Base-by-base conservation (phyloP, 2,329 filamentous ascomycete genomes). In the Penicillium sumatraense region DNA sequence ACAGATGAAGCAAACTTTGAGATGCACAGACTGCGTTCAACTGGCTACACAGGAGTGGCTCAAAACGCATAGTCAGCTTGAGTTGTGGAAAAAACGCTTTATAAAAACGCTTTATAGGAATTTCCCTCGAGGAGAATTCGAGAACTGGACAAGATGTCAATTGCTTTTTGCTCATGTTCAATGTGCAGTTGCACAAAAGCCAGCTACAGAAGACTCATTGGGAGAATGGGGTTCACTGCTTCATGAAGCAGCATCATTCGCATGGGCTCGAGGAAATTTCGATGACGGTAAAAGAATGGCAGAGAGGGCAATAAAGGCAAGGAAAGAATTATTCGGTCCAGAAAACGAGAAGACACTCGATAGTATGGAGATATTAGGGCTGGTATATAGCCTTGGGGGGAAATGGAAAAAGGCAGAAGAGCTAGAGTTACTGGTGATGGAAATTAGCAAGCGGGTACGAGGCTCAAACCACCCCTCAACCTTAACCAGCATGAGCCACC, bases 21-120 rank as follows among this genome's bases (percentile, higher is more conserved):
- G 20, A 58, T 60, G 48, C 54, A 60, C 45, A 42, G 50, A 23
- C 18, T 60, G 7, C n/a, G 54, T 60, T 3, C 57, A 57, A 52
- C 40, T 60, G 10, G 57, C 29, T 2, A 60, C 40, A 24, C 51
- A 44, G 13, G 40, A 54, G 11, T 59, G 51, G 57, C 53, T 59
- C 10, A 21, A 49, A 11, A 21, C 29, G 11, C 29, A 51, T 8
- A 20, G 13, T 1, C 20, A 36, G 3, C 16, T 20, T 16, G 24
- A 51, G 10, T 18, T 21, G 2, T 59, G 51, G 35, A 59, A 42
- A 21, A 10, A 51, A 24, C 5, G 11, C 2, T 54, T 45, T 20
- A 58, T 59, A 44, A 16, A 16, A 26, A 48, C 9, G n/a, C 41
- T 59, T 10, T 20, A 16, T 18, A 14, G 7, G 8, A 11, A 36